Evolutionary conservation across 345 rosid genomes (phyloP).

Genomic region (Mangifera indica): DNA sequence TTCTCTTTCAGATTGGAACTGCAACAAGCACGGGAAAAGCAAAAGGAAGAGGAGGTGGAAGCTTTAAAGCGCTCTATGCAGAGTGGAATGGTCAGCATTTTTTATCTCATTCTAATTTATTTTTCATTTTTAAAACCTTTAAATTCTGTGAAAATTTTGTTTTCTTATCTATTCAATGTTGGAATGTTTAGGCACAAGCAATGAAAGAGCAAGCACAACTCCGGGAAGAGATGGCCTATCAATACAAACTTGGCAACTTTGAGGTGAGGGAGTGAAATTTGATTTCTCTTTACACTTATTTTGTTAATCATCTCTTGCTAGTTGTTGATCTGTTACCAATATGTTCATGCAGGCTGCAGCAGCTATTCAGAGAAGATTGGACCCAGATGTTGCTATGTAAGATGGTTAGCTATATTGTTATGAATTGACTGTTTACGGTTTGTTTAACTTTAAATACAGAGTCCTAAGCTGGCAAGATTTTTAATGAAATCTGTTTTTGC

Average conservation of each 20-base stretch:
- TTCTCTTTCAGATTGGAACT: slow-evolving; percentile 65
- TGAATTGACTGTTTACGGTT: not conserved
- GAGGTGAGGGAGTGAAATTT: slow-evolving; percentile 50
- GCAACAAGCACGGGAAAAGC: slow-evolving; percentile 76
- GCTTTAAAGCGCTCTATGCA: slow-evolving; percentile 82
- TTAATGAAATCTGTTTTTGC: not conserved
- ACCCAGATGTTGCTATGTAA: slow-evolving; percentile 70
- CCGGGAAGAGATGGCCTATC: slow-evolving; percentile 91
- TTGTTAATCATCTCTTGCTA: not conserved
- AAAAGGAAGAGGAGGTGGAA: slow-evolving; percentile 78
- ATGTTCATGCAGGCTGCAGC: slow-evolving; percentile 54
- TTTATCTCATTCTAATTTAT: not conserved
- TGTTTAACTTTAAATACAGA: not conserved
- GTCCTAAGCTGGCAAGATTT: not conserved
- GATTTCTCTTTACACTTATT: not conserved
- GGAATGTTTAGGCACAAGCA: slow-evolving; percentile 72
- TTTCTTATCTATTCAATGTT: not conserved
- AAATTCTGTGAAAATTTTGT: not conserved
- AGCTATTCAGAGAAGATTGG: slow-evolving; percentile 74
- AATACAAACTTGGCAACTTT: slow-evolving; percentile 86
- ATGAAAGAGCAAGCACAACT: slow-evolving; percentile 95
- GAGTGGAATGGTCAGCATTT: slow-evolving; percentile 86
- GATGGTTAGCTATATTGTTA: not conserved
- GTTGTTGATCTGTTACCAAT: not conserved
- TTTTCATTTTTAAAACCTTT: not conserved